Evolutionary conservation across 495 filamentous ascomycete genomes (phyloP), one percentile per base, ranked within the genome.

Genomic region (Xylaria castorea): DNA sequence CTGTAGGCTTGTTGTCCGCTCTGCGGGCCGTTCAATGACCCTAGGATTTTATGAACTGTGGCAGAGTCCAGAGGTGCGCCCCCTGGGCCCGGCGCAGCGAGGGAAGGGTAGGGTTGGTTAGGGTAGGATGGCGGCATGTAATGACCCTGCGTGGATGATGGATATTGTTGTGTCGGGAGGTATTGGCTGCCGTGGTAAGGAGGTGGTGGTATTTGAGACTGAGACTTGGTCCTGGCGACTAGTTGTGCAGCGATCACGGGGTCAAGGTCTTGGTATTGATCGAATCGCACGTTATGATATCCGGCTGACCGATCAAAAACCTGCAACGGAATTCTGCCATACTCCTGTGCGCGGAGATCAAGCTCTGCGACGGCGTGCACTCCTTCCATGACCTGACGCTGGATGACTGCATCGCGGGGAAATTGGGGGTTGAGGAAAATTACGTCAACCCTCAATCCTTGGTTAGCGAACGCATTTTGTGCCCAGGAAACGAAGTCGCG

Each of bases 351-450:
- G 55, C 83, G 81, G 8, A 86, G 83, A 48, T 91, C 90, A 20
- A 99, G 88, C 69, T 92, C 91, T 20, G 92, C 89, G 27, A 98
- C 91, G 30, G 92, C 96, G 57, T 91, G 89, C 18, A 99, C 96
- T 27, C 96, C 95, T 81, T 98, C 95, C 36, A 93, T 78, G 51
- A 96, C 92, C 79, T 97, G 94, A 68, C 94, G 89, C 73, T 93
- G 90, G 62, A 98, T 87, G 14, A 97, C 90, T 1, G 91, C 89
- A 51, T 89, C 88, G 48, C 95, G 89, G 40, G 91, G 87, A 42
- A 97, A 89, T 30, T 93, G 89, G n/a, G 94, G 92, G 51, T 88
- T 89, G 16, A 97, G 83, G 36, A 91, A 90, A 77, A 97, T 88
- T 16, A 93, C 88, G 75, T 96, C 92, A 11, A 90, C 90, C 63